phyloP scores from a whole-genome alignment of 352 stramenopile species.

The Globisporangium canariense region DNA sequence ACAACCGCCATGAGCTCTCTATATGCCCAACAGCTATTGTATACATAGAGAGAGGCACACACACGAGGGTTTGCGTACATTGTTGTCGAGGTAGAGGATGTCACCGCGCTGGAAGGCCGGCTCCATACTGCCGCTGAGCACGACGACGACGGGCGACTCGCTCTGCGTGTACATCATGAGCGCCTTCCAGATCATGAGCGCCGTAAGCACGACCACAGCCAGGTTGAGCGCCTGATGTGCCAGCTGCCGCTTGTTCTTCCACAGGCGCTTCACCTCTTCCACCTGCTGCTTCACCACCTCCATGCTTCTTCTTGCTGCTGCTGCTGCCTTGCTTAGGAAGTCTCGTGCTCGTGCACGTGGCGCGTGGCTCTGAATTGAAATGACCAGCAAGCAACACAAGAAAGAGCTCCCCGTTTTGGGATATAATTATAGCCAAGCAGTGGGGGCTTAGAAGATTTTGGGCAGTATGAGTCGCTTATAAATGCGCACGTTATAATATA shows the following conservation, averaged over 20 bases:
- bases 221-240: slow-evolving; percentile 97
- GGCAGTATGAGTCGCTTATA: background rate
- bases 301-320: slow-evolving; percentile 17
- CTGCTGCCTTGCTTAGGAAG: background rate
- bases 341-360: background rate
- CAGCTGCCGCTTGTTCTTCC: slow-evolving; percentile 97
- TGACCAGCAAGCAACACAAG: background rate
- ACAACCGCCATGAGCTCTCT: background rate
- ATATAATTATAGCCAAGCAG: background rate
- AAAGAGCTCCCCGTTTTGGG: background rate
- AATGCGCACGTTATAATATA: no score
- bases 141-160: slow-evolving; percentile 98
- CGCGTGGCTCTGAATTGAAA: background rate
- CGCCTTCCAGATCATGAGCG: slow-evolving; percentile 99
- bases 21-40: slow-evolving; percentile 21
- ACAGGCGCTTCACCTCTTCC: slow-evolving; percentile 97
- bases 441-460: background rate
- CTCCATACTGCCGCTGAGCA: slow-evolving; percentile 98
- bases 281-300: slow-evolving; percentile 86
- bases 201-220: slow-evolving; percentile 98
- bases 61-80: slow-evolving; percentile 27
- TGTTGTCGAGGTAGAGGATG: slow-evolving; percentile 98
- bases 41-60: slow-evolving; percentile 5
- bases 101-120: slow-evolving; percentile 98
- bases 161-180: slow-evolving; percentile 97